phyloP scores from a whole-genome alignment of 495 filamentous ascomycete species.

The Penicillium atrosanguineum region DNA sequence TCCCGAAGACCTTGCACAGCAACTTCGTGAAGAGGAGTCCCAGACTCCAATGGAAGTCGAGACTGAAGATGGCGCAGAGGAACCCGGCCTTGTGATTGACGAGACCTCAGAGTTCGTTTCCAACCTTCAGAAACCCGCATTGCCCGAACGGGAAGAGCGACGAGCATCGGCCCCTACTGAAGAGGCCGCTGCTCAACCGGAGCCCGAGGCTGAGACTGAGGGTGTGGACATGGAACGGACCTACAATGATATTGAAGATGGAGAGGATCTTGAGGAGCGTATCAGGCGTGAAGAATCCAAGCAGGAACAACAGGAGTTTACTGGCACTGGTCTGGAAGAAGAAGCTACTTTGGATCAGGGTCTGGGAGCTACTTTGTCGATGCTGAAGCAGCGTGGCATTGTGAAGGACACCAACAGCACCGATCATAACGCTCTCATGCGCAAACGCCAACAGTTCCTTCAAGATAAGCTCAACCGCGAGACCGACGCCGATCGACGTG shows the following conservation, averaged over 20 bases:
- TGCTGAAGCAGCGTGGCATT: constrained; percentile 80
- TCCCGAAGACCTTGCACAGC: constrained; percentile 81
- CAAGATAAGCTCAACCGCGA: constrained; percentile 71
- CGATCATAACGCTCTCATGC: constrained; percentile 65
- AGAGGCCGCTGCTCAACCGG: constrained; percentile 51
- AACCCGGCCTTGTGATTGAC: constrained; percentile 80
- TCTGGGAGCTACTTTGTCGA: constrained; percentile 73
- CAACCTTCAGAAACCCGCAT: constrained; percentile 66
- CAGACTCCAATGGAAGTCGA: constrained; percentile 52
- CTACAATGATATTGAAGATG: constrained; percentile 56
- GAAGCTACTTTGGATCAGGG: constrained; percentile 75
- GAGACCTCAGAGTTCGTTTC: constrained; percentile 95
- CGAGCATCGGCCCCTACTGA: constrained; percentile 38
- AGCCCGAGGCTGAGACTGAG: constrained; percentile 41
- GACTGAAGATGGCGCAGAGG: constrained; percentile 51
- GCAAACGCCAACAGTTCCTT: constrained; percentile 78
- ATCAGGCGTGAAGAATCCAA: constrained; percentile 50
- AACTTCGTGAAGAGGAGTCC: constrained; percentile 72
- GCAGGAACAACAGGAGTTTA: constrained; percentile 49
- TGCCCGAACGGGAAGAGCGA: constrained; percentile 58
- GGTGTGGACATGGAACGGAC: constrained; percentile 64
- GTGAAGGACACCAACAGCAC: constrained; percentile 61
- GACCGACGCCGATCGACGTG: constrained; percentile 70
- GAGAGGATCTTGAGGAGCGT: constrained; percentile 48
- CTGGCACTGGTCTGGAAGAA: constrained; percentile 76